A percentile compares a stretch with the other conserved stretches of the same genome.
These are phyloP conservation scores for Russula brevipes DNA, from an alignment of 768 basidiomycete genomes.

Conservation along the genomic window DNA sequence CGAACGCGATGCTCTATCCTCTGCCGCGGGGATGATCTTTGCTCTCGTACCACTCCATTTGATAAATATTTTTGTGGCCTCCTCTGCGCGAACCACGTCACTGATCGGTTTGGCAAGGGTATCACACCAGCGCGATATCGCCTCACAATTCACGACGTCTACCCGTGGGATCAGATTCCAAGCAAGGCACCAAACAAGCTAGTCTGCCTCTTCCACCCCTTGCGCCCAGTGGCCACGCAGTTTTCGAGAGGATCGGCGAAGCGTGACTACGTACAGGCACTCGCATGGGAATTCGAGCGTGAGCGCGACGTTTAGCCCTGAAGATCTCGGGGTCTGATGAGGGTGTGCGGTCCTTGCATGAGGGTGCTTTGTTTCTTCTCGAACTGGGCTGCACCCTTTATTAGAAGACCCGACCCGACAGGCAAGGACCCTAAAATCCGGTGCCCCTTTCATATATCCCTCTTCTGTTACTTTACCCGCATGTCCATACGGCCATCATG, in stretches of 20 bases:
- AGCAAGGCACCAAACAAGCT: neutral
- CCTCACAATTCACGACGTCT: conserved; percentile 45
- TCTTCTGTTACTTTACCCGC: neutral
- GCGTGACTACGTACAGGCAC: neutral
- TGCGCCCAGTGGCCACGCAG: conserved; percentile 1
- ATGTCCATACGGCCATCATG: neutral
- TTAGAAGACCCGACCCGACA: neutral
- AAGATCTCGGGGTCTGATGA: neutral
- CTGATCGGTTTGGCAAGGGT: conserved; percentile 56
- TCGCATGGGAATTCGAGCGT: neutral
- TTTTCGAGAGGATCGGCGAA: conserved; percentile 20
- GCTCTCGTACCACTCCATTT: conserved; percentile 55
- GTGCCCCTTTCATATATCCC: neutral
- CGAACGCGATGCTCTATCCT: conserved; percentile 44
- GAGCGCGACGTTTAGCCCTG: neutral
- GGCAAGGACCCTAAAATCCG: neutral
- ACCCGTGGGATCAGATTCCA: conserved; percentile 3
- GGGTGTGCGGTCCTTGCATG: neutral
- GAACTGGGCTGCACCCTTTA: neutral
- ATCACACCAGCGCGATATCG: conserved; percentile 57
- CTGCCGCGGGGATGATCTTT: conserved; percentile 50
- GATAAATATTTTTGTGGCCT: conserved; percentile 52
- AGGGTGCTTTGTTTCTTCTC: neutral
- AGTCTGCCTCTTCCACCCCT: neutral
- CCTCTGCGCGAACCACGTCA: conserved; percentile 67